A percentile compares a stretch with the other conserved stretches of the same genome.
Conservation (phyloP, 2,329 filamentous ascomycete genomes). For the Penicillium concentricum region DNA sequence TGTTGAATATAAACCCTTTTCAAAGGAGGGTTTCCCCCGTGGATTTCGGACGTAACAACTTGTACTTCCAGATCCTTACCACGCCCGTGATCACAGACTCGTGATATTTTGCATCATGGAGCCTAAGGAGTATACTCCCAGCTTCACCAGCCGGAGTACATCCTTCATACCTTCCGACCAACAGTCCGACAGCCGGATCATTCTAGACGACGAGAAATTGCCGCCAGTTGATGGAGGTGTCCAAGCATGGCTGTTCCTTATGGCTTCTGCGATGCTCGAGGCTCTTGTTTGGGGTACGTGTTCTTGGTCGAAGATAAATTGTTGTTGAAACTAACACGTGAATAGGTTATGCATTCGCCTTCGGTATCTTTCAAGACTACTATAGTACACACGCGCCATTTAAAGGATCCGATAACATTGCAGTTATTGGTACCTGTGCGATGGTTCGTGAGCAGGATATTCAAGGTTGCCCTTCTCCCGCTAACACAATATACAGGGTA, state of each 20-base stretch:
- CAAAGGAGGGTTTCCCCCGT: neutral
- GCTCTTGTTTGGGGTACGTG: slow-evolving; percentile 24
- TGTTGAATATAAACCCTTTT: slow-evolving; percentile 1
- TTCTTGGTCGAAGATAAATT: neutral
- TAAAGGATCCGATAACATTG: slow-evolving; percentile 47
- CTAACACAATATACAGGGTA: slow-evolving; percentile 19
- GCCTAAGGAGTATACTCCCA: slow-evolving; percentile 10
- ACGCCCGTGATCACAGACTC: neutral
- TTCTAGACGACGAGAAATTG: slow-evolving; percentile 2
- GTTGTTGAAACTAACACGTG: neutral
- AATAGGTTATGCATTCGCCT: slow-evolving; percentile 65
- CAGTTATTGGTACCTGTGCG: slow-evolving; percentile 64
- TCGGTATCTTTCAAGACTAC: slow-evolving; percentile 70
- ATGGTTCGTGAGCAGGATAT: slow-evolving; percentile 43
- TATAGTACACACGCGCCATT: slow-evolving; percentile 63
- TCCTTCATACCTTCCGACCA: slow-evolving; percentile 3
- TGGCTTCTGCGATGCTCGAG: slow-evolving; percentile 22
- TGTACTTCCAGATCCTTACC: neutral
- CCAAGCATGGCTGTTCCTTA: slow-evolving; percentile 24
- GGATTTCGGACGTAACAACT: neutral
- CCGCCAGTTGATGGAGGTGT: slow-evolving; percentile 19
- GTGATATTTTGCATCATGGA: slow-evolving; percentile 1
- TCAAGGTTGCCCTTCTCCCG: neutral
- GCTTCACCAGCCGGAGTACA: slow-evolving; percentile 5
- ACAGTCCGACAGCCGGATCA: slow-evolving; percentile 1